Percentiles rank a stretch among this genome's conserved stretches.
These are phyloP conservation scores for Fraxinus angustifolia DNA, from an alignment of 305 asterid genomes.

Conservation along the genomic window DNA sequence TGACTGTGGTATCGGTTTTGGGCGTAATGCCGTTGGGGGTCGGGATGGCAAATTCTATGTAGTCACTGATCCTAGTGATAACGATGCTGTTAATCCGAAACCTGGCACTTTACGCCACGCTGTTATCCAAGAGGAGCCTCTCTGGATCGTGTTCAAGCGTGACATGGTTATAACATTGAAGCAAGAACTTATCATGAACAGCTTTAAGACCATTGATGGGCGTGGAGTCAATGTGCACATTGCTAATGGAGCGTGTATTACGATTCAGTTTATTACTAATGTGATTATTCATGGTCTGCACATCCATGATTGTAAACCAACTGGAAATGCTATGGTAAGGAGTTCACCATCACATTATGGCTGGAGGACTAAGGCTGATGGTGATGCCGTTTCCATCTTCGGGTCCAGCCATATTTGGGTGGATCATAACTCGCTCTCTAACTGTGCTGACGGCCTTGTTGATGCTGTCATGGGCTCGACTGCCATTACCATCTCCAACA, in stretches of 20 bases:
- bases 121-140: conserved; percentile 78
- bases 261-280: conserved; percentile 74
- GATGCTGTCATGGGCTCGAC: conserved; percentile 98
- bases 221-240: conserved; percentile 90
- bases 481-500: conserved; percentile 91
- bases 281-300: conserved; percentile 84
- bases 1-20: conserved; percentile 92
- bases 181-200: conserved; percentile 93
- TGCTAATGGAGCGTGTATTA: conserved; percentile 84
- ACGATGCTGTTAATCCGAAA: conserved; percentile 68
- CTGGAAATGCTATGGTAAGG: conserved; percentile 95
- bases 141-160: conserved; percentile 82
- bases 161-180: conserved; percentile 81
- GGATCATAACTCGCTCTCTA: conserved; percentile 86
- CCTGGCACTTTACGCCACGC: conserved; percentile 91
- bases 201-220: conserved; percentile 97
- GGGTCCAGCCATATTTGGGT: conserved; percentile 92
- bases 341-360: conserved; percentile 89
- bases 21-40: conserved; percentile 91
- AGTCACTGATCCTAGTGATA: conserved; percentile 64
- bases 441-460: conserved; percentile 93
- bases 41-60: conserved; percentile 76
- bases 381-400: conserved; percentile 82
- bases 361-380: conserved; percentile 98
- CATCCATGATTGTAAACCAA: conserved; percentile 76